Evolutionary conservation across 768 basidiomycete genomes (phyloP), one percentile per base, ranked within the genome.

Genomic region (Termitomyces sp.): DNA sequence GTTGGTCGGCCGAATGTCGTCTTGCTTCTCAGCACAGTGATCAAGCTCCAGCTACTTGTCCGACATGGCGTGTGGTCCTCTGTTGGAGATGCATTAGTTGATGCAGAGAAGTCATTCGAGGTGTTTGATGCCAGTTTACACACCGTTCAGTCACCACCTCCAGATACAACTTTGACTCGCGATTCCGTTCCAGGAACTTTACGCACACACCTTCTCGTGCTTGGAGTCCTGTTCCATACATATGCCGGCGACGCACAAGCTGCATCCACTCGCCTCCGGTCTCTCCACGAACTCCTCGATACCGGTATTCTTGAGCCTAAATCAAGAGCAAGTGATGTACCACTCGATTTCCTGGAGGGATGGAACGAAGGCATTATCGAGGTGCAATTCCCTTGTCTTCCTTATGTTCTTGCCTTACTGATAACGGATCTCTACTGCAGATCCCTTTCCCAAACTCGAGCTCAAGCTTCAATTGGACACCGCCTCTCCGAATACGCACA

Each of bases 281-380:
- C 76, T 47, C 69, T 93, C 1, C 90, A 93, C 67, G 75, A 79
- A n/a, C 69, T 89, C 30, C 77, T 92, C 53, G 91, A 92, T 65
- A 73, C 78, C 1, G 84, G 81, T 2, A 79, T 76, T 64, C 50
- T 83, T 31, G 78, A 58, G 66, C 31, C 47, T 52, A 31, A 31
- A 18, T 27, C 44, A 4, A 15, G 8, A 8, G 9, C 41, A 30
- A 22, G 22, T 9, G 16, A 22, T 0, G 18, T n/a, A 1, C 44
- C 34, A 12, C 2, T 27, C 6, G 22, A 44, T 51, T 34, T 39
- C 31, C 13, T 58, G 30, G 52, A 41, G 46, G 54, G 46, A 68
- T 66, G 31, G 69, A 73, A 56, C 69, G 75, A 61, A 60, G 78
- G 79, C 3, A 66, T 79, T 34, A 68, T 76, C 33, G 67, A 73